Conservation (phyloP, 2,329 filamentous ascomycete species). For the Curvularia hawaiiensis region DNA sequence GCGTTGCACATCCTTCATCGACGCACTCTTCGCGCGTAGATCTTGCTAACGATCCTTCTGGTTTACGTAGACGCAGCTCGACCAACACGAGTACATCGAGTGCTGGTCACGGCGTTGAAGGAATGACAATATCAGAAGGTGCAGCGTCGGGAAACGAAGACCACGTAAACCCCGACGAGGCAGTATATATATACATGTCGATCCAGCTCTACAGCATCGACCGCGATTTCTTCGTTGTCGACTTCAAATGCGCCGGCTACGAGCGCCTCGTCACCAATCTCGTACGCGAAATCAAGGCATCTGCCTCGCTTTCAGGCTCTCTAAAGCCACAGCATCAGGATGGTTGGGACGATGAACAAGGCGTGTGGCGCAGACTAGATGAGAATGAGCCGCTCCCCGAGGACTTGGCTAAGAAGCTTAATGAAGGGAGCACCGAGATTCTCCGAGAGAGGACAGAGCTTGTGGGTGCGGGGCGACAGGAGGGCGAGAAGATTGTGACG, state of each 20-base stretch:
- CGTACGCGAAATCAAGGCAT: conserved; percentile 46
- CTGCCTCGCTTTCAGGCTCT: conserved; percentile 25
- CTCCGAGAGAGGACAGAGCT: conserved; percentile 48
- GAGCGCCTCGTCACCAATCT: conserved; percentile 73
- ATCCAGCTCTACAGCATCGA: conserved; percentile 76
- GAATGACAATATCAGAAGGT: conserved; percentile 25
- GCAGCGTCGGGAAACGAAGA: conserved; percentile 26
- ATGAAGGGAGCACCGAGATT: conserved; percentile 43
- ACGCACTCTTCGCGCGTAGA: conserved; percentile 56
- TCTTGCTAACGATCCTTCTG: conserved; percentile 44
- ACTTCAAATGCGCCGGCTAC: conserved; percentile 98
- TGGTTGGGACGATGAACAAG: conserved; percentile 44
- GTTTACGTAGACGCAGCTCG: conserved; percentile 36
- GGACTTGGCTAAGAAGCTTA: conserved; percentile 34
- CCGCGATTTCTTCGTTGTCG: conserved; percentile 88
- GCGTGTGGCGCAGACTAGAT: conserved; percentile 40
- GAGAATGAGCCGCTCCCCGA: conserved; percentile 42
- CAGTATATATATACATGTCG: conserved; percentile 91
- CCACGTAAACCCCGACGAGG: conserved; percentile 60
- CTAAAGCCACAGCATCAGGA: conserved; percentile 29
- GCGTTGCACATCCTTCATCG: conserved; percentile 55
- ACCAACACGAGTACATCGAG: conserved; percentile 41
- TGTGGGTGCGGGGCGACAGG: conserved; percentile 55
- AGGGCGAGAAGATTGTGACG: conserved; percentile 91
- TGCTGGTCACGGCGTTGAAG: conserved; percentile 35